Conservation (phyloP, 2,329 filamentous ascomycete genomes). For the Neofusicoccum ribis region DNA sequence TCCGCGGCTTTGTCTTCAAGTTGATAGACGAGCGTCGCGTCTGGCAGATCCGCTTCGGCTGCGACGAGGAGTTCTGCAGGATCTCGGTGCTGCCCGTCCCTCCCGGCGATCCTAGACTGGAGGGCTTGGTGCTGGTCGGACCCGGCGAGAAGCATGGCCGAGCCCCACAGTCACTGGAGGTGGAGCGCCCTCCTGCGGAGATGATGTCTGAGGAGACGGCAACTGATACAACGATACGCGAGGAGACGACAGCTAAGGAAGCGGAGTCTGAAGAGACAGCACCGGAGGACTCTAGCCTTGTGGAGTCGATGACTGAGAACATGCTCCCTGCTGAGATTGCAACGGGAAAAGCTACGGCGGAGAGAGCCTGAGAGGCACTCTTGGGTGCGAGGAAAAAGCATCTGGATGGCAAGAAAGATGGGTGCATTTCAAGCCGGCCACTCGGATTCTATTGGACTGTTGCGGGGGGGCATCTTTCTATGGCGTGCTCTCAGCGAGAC, state of each 20-base stretch:
- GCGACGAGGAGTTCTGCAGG: conserved; percentile 6
- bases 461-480: no score
- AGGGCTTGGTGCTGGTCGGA: background rate
- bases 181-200: no score
- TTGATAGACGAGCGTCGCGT: background rate
- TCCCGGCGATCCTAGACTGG: background rate
- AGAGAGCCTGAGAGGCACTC: background rate
- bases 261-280: no score
- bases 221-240: no score
- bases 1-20: background rate
- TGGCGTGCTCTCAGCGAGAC: no score
- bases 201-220: no score
- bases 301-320: no score
- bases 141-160: background rate
- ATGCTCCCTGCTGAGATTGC: background rate
- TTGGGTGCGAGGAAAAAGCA: background rate
- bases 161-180: background rate
- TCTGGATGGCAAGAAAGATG: no score
- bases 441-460: background rate
- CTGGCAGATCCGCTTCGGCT: background rate
- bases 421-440: background rate
- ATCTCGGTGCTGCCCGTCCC: background rate
- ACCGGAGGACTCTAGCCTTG: no score
- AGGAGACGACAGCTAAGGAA: no score
- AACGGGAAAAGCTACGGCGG: background rate